Evolutionary conservation across 768 basidiomycete genomes (phyloP).

Genomic region (Kwoniella mangroviensis): DNA sequence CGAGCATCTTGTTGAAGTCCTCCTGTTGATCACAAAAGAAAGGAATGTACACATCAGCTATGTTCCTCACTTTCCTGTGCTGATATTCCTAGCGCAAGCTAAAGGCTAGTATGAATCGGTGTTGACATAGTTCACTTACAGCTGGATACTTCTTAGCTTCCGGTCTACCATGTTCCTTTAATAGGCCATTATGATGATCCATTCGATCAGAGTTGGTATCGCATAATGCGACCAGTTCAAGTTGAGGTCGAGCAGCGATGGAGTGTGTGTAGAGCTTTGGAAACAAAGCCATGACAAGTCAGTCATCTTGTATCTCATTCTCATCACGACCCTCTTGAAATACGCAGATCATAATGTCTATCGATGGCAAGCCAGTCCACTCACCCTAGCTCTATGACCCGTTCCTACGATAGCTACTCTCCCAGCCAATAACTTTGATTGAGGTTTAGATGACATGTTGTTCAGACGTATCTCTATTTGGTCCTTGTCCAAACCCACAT

Average conservation of each 20-base stretch:
- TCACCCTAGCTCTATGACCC: constrained; percentile 46
- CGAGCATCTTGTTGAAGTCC: constrained; percentile 62
- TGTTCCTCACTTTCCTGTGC: neutral
- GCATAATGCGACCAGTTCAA: constrained; percentile 61
- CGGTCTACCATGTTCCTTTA: constrained; percentile 59
- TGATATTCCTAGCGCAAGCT: too few species aligned
- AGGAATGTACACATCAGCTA: too few species aligned
- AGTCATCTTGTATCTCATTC: neutral
- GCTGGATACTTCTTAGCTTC: constrained; percentile 39
- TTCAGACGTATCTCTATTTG: neutral
- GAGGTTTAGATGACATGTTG: neutral
- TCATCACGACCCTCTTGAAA: too few species aligned
- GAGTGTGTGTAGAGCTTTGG: constrained; percentile 64
- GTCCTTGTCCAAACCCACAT: neutral
- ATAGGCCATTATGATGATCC: constrained; percentile 61
- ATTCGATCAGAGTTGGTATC: constrained; percentile 63
- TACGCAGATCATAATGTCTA: neutral
- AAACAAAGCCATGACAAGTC: too few species aligned
- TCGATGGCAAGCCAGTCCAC: constrained; percentile 3
- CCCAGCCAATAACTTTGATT: constrained; percentile 5
- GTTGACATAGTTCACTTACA: constrained; percentile 19
- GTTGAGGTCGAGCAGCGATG: constrained; percentile 61
- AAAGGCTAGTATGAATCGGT: neutral
- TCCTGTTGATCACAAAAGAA: too few species aligned
- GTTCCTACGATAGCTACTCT: constrained; percentile 47